phyloP scores from a whole-genome alignment of 106 monocot genomes.

The Posidonia australis region DNA sequence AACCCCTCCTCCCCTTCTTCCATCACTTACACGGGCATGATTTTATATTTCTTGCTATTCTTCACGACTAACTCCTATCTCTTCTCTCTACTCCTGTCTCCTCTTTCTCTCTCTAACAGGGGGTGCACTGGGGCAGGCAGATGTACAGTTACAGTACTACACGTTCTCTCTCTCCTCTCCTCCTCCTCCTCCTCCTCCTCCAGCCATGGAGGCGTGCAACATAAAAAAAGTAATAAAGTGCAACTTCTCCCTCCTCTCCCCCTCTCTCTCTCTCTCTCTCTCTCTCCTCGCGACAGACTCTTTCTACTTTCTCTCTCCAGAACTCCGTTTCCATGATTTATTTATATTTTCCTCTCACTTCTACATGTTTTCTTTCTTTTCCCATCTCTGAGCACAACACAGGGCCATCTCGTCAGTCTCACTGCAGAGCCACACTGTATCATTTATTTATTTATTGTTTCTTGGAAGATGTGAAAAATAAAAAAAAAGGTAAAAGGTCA shows the following conservation, averaged over 20 bases:
- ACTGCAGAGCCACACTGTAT: too few relatives aligned
- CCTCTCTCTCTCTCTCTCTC: slow-evolving; percentile 9
- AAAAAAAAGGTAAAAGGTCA: too few relatives aligned
- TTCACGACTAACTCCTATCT: too few relatives aligned
- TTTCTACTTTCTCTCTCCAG: neutral
- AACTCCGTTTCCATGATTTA: too few relatives aligned
- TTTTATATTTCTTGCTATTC: too few relatives aligned
- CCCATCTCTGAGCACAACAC: too few relatives aligned
- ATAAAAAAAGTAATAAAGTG: slow-evolving; percentile 57
- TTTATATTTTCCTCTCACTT: too few relatives aligned
- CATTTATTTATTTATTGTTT: too few relatives aligned
- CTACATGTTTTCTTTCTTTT: too few relatives aligned
- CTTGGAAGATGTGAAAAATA: too few relatives aligned
- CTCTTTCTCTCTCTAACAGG: neutral
- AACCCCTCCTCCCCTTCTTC: neutral
- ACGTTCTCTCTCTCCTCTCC: neutral
- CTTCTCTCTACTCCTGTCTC: slow-evolving; percentile 11
- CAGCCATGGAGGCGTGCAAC: slow-evolving; percentile 65
- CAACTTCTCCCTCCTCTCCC: neutral
- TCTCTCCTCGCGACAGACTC: neutral
- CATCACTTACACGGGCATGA: neutral
- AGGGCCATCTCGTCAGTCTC: too few relatives aligned
- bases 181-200: slow-evolving; percentile 4
- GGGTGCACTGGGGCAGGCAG: neutral
- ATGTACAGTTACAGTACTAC: neutral